Percentiles rank a stretch among this genome's conserved stretches.
phyloP scores from a whole-genome alignment of 2,329 filamentous ascomycete genomes.

The Epichloe amarillans region DNA sequence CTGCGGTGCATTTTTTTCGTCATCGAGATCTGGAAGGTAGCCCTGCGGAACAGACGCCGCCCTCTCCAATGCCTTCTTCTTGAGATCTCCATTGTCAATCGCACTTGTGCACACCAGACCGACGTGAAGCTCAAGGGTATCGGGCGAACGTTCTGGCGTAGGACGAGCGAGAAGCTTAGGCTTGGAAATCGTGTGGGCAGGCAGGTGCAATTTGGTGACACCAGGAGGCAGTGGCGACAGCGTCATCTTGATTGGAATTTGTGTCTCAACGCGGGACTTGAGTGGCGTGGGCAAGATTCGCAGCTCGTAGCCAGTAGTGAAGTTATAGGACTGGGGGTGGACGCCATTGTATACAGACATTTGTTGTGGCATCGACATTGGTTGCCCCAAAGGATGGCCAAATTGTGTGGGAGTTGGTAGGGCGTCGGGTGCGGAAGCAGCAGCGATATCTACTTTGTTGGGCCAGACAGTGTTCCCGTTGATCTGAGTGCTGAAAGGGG shows the following conservation, averaged over 20 bases:
- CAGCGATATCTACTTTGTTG: conserved; percentile 14
- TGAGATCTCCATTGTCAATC: conserved; percentile 59
- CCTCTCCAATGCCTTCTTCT: conserved; percentile 52
- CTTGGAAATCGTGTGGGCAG: conserved; percentile 84
- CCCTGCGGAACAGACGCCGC: conserved; percentile 29
- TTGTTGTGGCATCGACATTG: conserved; percentile 11
- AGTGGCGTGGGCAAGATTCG: conserved; percentile 53
- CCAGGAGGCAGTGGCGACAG: conserved; percentile 62
- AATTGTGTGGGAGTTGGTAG: conserved; percentile 15
- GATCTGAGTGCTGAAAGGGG: conserved; percentile 25
- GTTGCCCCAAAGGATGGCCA: conserved; percentile 7
- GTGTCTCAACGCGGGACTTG: conserved; percentile 92
- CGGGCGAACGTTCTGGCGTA: conserved; percentile 47
- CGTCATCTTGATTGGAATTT: conserved; percentile 78
- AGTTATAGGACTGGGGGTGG: conserved; percentile 15
- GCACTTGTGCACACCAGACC: conserved; percentile 86
- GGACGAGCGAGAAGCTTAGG: conserved; percentile 77
- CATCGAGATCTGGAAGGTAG: conserved; percentile 27
- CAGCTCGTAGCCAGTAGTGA: conserved; percentile 28
- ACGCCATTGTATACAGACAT: conserved; percentile 15
- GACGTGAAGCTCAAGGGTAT: conserved; percentile 67
- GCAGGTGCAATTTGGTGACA: conserved; percentile 71
- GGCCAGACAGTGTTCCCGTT: conserved; percentile 24
- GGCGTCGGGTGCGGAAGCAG: conserved; percentile 12
- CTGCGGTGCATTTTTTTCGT: conserved; percentile 58